Evolutionary conservation across 2,329 filamentous ascomycete genomes (phyloP).

Genomic region (Seiridium cupressi): DNA sequence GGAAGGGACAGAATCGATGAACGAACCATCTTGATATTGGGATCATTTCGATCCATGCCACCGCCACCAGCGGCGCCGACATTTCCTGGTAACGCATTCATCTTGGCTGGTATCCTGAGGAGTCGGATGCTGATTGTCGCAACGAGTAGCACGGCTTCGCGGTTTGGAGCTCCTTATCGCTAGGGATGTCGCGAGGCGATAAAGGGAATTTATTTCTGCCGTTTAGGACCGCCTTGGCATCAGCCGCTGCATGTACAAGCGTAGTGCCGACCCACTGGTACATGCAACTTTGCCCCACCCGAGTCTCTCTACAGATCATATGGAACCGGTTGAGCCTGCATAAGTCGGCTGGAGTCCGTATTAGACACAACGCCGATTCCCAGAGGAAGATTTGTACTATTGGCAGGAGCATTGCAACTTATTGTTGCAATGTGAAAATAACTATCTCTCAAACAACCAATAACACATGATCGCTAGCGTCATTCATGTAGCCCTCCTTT

Average conservation of each 20-base stretch:
- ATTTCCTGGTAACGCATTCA: constrained; percentile 26
- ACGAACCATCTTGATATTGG: constrained; percentile 49
- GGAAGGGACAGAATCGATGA: constrained; percentile 1
- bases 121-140: not conserved
- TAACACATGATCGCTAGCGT: no score
- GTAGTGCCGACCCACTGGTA: no score
- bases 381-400: no score
- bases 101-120: constrained; percentile 7
- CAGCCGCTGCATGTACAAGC: not conserved
- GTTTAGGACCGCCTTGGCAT: not conserved
- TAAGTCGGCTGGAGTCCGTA: no score
- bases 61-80: constrained; percentile 15
- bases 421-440: no score
- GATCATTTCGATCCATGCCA: constrained; percentile 41
- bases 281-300: no score
- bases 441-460: no score
- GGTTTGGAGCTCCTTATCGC: not conserved
- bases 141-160: not conserved
- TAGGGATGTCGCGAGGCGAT: not conserved
- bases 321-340: no score
- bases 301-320: no score
- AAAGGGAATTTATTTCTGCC: not conserved
- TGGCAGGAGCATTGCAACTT: no score
- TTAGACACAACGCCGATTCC: no score
- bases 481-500: no score